phyloP scores from a whole-genome alignment of 805 yeast genomes.

The Suhomyces emberorum region DNA sequence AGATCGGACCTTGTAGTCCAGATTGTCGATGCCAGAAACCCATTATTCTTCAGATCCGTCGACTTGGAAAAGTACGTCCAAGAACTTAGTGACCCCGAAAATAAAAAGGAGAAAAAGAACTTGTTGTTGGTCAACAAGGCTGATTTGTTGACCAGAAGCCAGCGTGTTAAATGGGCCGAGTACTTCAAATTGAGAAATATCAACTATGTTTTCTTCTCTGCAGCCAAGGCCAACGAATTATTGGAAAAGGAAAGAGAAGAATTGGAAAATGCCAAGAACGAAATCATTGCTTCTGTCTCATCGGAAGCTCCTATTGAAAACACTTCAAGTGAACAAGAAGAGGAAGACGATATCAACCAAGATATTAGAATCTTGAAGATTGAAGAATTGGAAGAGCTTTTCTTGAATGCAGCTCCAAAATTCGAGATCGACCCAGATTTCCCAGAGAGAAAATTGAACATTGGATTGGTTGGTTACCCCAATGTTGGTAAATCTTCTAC shows the following conservation, averaged over 20 bases:
- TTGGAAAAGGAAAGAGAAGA: constrained; percentile 60
- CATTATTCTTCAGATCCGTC: constrained; percentile 80
- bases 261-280: constrained; percentile 24
- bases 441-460: constrained; percentile 64
- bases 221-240: constrained; percentile 75
- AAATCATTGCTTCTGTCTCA: constrained; percentile 4
- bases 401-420: constrained; percentile 74
- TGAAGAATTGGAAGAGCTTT: constrained; percentile 79
- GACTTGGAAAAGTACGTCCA: constrained; percentile 83
- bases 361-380: constrained; percentile 69
- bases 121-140: constrained; percentile 89
- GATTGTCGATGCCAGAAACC: constrained; percentile 96
- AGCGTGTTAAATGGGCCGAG: constrained; percentile 83
- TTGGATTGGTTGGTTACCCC: constrained; percentile 97
- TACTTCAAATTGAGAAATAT: constrained; percentile 70
- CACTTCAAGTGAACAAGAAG: constrained; percentile 21
- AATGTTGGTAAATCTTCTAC: constrained; percentile 96
- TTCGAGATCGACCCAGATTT: constrained; percentile 54
- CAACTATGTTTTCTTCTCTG: constrained; percentile 88
- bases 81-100: constrained; percentile 58
- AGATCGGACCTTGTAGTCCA: constrained; percentile 92
- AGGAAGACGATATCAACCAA: constrained; percentile 23
- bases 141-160: constrained; percentile 74
- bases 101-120: constrained; percentile 57
- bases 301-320: constrained; percentile 24